Conservation (phyloP, 129 eudicot species). For the Flaveria trinervia region DNA sequence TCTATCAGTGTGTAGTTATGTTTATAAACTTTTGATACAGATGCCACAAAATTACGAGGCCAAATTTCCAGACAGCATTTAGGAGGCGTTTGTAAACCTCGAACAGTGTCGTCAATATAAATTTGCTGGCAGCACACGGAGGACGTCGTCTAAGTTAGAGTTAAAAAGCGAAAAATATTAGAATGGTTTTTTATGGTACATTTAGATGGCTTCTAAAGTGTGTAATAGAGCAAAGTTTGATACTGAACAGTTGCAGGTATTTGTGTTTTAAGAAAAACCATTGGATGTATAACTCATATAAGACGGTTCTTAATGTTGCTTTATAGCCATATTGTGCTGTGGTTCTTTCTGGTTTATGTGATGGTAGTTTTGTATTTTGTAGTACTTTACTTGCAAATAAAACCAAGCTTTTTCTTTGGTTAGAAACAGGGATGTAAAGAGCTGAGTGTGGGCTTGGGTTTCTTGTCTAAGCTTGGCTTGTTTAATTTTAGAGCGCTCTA, state of each 20-base stretch:
- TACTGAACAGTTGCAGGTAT: conserved; percentile 19
- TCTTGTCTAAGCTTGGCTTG: too few relatives aligned
- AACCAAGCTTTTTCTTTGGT: not conserved
- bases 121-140: not conserved
- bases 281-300: conserved; percentile 29
- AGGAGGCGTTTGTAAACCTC: conserved; percentile 17
- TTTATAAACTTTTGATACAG: conserved; percentile 34
- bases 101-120: not conserved
- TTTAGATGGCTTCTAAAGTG: conserved; percentile 34
- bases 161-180: not conserved
- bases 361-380: not conserved
- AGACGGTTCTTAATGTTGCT: conserved; percentile 6
- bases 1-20: not conserved
- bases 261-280: conserved; percentile 24
- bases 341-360: not conserved
- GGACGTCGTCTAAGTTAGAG: conserved; percentile 13
- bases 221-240: conserved; percentile 29
- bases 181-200: conserved; percentile 24
- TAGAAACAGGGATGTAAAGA: too few relatives aligned
- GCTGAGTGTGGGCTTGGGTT: too few relatives aligned
- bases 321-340: not conserved
- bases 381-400: not conserved
- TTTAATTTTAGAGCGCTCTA: too few relatives aligned
- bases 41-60: conserved; percentile 60
- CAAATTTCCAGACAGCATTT: conserved; percentile 66